These are phyloP conservation scores for Populus hybrid DNA, from an alignment of 441 rosid species.

Conservation along the genomic window DNA sequence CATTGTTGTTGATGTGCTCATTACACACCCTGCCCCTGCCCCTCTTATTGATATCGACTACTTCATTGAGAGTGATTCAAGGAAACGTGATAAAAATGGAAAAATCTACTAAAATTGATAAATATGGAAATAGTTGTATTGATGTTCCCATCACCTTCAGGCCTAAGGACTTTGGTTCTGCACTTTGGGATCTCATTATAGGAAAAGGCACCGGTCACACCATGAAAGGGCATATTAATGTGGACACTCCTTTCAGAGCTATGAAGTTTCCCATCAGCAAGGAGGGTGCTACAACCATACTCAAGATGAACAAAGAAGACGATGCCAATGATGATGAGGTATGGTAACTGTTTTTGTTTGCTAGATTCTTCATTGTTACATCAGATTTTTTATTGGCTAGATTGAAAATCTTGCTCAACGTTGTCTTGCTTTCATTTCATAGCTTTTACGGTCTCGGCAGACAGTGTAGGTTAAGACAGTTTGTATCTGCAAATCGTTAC, in stretches of 20 bases:
- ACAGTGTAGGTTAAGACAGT: not conserved
- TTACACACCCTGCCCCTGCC: constrained; percentile 86
- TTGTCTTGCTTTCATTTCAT: not conserved
- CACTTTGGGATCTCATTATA: constrained; percentile 95
- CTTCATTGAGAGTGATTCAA: constrained; percentile 78
- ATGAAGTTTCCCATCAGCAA: constrained; percentile 91
- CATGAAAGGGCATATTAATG: constrained; percentile 78
- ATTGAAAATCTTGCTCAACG: not conserved
- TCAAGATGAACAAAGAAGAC: constrained; percentile 73
- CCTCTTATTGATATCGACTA: constrained; percentile 80
- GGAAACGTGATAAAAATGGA: constrained; percentile 56
- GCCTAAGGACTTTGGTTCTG: constrained; percentile 94
- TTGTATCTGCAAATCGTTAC: not conserved
- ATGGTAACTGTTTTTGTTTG: not conserved
- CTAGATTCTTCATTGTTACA: not conserved
- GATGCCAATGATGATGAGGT: constrained; percentile 50
- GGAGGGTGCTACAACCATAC: constrained; percentile 85
- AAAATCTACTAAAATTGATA: constrained; percentile 59
- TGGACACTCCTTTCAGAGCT: constrained; percentile 83
- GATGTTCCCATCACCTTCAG: constrained; percentile 78
- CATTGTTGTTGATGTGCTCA: constrained; percentile 68
- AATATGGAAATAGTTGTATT: constrained; percentile 55
- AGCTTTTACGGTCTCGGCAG: not conserved
- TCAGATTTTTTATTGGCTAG: not conserved
- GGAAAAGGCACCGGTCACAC: constrained; percentile 89